These are phyloP conservation scores for Hagleromyces aurorensis DNA, from an alignment of 805 yeast species.

Conservation along the genomic window DNA sequence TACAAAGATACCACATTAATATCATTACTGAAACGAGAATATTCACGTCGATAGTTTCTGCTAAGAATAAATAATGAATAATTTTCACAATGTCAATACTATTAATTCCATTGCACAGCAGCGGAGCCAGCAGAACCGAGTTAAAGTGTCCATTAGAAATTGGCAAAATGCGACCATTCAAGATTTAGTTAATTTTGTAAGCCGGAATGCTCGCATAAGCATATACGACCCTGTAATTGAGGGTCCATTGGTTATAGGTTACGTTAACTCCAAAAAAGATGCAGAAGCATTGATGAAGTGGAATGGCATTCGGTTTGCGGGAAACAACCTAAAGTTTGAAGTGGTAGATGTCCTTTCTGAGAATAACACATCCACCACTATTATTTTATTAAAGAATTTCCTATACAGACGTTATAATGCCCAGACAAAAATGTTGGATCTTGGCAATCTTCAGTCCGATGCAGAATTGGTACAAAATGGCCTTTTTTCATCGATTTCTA, in stretches of 20 bases:
- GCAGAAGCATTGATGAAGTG: conserved; percentile 52
- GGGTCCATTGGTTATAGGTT: conserved; percentile 51
- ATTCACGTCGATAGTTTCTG: too few species aligned
- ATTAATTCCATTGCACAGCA: conserved; percentile 23
- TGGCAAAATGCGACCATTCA: conserved; percentile 76
- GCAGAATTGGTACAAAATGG: conserved; percentile 53
- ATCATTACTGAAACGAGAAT: too few species aligned
- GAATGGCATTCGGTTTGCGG: conserved; percentile 79
- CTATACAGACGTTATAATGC: conserved; percentile 61
- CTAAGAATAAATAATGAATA: conserved; percentile 14
- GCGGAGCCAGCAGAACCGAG: conserved; percentile 28
- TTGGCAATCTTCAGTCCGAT: conserved; percentile 59
- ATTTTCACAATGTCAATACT: conserved; percentile 24
- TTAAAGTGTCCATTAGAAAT: conserved; percentile 57
- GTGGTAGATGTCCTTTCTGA: conserved; percentile 20
- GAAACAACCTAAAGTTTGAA: conserved; percentile 51
- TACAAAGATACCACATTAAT: too few species aligned
- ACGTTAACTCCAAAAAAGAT: conserved; percentile 45
- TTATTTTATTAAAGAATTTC: conserved; percentile 54
- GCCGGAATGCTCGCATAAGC: conserved; percentile 54
- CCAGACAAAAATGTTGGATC: conserved; percentile 55
- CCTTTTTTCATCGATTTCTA: conserved; percentile 49
- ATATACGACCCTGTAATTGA: conserved; percentile 48
- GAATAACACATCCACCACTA: conserved; percentile 37
- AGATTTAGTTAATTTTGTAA: conserved; percentile 61